phyloP scores from a whole-genome alignment of 768 basidiomycete genomes.

The Boletus tylopilopsis region DNA sequence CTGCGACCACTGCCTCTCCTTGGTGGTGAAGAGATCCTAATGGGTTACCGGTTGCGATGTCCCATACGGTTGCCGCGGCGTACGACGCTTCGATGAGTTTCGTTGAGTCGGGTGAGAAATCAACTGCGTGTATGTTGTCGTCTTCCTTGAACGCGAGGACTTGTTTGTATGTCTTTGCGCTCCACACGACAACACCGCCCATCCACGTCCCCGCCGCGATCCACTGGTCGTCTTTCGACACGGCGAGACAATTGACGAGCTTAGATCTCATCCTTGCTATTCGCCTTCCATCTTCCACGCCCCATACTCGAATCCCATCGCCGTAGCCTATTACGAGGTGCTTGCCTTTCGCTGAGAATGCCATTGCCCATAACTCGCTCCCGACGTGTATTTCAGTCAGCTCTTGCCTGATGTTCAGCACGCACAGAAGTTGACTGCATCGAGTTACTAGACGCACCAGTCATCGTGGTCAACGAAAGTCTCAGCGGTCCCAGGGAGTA shows the following conservation, averaged over 20 bases:
- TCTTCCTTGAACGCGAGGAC: not conserved
- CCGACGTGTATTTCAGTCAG: too few species aligned
- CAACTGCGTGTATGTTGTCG: not conserved
- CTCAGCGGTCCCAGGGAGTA: too few species aligned
- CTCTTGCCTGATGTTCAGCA: too few species aligned
- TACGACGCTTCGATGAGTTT: not conserved
- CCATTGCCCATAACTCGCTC: too few species aligned
- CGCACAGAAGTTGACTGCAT: too few species aligned
- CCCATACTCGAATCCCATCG: too few species aligned
- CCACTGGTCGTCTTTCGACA: not conserved
- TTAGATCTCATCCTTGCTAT: too few species aligned
- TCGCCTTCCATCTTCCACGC: too few species aligned
- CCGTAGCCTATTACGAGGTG: too few species aligned
- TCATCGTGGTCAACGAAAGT: too few species aligned
- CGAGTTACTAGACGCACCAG: too few species aligned
- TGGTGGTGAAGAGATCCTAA: not conserved
- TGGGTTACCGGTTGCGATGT: not conserved
- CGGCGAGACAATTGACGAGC: not conserved
- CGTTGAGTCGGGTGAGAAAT: constrained; percentile 4
- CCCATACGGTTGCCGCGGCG: not conserved
- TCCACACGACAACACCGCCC: not conserved
- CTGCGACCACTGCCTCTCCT: not conserved
- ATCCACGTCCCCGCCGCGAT: constrained; percentile 1
- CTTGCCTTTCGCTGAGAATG: too few species aligned
- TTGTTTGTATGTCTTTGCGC: not conserved